Evolutionary conservation across 768 basidiomycete species (phyloP).

Genomic region (Rhodocollybia butyracea): DNA sequence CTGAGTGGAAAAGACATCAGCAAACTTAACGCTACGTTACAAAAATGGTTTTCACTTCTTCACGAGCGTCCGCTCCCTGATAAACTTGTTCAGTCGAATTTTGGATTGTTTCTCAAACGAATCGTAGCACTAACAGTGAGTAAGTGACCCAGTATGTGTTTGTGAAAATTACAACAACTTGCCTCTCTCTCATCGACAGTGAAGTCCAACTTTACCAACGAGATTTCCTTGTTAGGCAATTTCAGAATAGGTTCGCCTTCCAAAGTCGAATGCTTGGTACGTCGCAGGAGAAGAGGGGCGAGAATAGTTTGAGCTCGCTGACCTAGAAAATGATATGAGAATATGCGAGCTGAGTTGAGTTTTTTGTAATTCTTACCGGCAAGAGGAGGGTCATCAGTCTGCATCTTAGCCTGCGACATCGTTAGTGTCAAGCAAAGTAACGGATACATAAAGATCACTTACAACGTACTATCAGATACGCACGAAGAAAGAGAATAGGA

Average conservation of each 20-base stretch:
- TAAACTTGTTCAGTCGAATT: slow-evolving; percentile 56
- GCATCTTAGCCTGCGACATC: slow-evolving; percentile 49
- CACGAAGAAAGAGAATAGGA: too few species aligned
- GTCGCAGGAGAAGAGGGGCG: slow-evolving; percentile 62
- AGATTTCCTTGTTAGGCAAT: slow-evolving; percentile 58
- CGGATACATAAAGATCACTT: too few species aligned
- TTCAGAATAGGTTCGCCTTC: slow-evolving; percentile 70
- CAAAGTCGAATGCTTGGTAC: slow-evolving; percentile 63
- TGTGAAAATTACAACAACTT: slow-evolving; percentile 12
- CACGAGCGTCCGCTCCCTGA: slow-evolving; percentile 59
- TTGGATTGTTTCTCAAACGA: slow-evolving; percentile 52
- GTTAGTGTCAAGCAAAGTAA: too few species aligned
- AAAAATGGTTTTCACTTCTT: slow-evolving; percentile 54
- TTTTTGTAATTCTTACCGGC: slow-evolving; percentile 47
- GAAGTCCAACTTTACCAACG: slow-evolving; percentile 60
- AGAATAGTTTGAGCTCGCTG: slow-evolving; percentile 66
- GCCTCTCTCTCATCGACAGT: slow-evolving; percentile 64
- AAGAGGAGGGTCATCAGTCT: slow-evolving; percentile 53
- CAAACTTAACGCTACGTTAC: background rate
- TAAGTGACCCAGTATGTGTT: background rate
- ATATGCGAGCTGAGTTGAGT: background rate
- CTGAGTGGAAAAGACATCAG: slow-evolving; percentile 22
- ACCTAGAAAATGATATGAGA: slow-evolving; percentile 24
- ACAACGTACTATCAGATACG: too few species aligned
- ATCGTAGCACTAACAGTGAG: slow-evolving; percentile 47